Evolutionary conservation across 75 land plant species (phyloP).

Genomic region (Cunninghamia lanceolata): DNA sequence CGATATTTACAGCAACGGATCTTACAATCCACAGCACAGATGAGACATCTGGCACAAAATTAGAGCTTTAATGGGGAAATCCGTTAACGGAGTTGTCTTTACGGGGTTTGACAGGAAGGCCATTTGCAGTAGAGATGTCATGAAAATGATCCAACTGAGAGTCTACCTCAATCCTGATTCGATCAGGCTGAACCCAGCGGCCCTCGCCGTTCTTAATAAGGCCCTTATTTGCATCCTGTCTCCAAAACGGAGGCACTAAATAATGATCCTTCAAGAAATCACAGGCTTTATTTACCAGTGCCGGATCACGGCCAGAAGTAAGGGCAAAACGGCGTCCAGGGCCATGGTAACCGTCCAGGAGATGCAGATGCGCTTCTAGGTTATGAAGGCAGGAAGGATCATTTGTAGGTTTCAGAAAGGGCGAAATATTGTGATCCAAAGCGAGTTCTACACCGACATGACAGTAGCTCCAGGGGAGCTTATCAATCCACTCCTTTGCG

Average conservation of each 20-base stretch:
- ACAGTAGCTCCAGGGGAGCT: constrained; percentile 45
- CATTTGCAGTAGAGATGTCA: not conserved
- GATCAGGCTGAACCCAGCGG: constrained; percentile 44
- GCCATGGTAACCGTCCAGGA: constrained; percentile 62
- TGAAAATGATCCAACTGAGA: not conserved
- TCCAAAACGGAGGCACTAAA: constrained; percentile 51
- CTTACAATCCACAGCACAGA: no score
- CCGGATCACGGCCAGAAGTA: constrained; percentile 37
- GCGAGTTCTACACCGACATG: constrained; percentile 63
- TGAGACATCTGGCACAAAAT: no score
- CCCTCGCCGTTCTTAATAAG: constrained; percentile 50
- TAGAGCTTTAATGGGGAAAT: no score
- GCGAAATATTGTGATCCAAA: constrained; percentile 29
- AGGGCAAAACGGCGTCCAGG: constrained; percentile 19
- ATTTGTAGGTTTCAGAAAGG: constrained; percentile 14
- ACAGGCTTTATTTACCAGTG: constrained; percentile 62
- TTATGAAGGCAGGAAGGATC: constrained; percentile 41
- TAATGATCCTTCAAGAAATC: constrained; percentile 45
- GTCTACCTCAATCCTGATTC: constrained; percentile 16
- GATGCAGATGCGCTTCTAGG: constrained; percentile 59
- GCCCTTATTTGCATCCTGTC: constrained; percentile 67
- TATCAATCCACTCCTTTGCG: constrained; percentile 9
- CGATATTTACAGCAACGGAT: no score
- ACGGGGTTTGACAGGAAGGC: no score
- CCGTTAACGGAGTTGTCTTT: no score